Conservation (phyloP, 2,329 filamentous ascomycete genomes). For the Fusarium solani-melongenae region DNA sequence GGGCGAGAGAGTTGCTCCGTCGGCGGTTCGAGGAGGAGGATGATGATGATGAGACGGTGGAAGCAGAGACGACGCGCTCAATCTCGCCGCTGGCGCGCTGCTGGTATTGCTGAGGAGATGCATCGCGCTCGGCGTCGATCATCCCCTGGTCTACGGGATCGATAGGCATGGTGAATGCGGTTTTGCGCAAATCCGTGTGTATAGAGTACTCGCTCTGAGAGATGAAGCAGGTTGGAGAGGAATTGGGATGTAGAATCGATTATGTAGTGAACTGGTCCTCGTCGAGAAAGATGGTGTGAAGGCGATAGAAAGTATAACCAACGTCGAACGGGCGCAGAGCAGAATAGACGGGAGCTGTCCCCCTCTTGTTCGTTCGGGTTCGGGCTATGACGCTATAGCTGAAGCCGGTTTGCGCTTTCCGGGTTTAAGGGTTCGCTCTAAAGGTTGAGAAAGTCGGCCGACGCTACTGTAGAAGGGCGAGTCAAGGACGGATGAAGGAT, state of each 20-base stretch:
- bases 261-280: not conserved
- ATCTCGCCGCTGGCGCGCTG: conserved; percentile 64
- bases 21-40: conserved; percentile 47
- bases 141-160: conserved; percentile 67
- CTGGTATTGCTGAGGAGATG: conserved; percentile 55
- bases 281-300: not conserved
- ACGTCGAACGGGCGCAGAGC: not conserved
- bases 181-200: not conserved
- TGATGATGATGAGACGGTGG: conserved; percentile 61
- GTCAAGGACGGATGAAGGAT: conserved; percentile 2
- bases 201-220: not conserved
- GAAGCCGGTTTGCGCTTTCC: conserved; percentile 7
- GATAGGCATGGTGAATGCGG: conserved; percentile 51
- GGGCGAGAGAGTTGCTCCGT: conserved; percentile 37
- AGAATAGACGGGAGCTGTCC: not conserved
- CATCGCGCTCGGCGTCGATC: conserved; percentile 65
- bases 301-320: conserved; percentile 14
- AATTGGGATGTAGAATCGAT: not conserved
- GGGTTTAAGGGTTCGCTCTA: conserved; percentile 14
- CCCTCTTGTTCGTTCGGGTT: conserved; percentile 1
- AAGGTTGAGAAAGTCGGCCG: conserved; percentile 16
- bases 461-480: conserved; percentile 23
- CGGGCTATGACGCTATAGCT: conserved; percentile 38
- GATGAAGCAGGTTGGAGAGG: not conserved
- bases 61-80: conserved; percentile 67